A percentile compares a stretch with the other conserved stretches of the same genome.
Conservation (phyloP, 73 alveolate species). For the Stentor coeruleus region DNA sequence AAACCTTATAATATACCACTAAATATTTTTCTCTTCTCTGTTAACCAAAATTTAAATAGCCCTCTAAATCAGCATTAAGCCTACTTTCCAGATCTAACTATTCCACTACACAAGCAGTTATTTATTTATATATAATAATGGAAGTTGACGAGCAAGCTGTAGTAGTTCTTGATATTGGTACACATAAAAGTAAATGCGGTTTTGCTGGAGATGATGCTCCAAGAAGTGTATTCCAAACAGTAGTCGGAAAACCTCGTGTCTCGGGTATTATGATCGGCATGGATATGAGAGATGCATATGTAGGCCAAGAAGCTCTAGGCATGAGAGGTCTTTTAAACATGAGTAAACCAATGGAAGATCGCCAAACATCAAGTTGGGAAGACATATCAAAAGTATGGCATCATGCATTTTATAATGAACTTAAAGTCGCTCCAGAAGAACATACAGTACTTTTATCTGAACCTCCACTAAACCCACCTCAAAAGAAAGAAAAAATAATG, state of each 20-base stretch:
- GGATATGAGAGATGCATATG: conserved; percentile 55
- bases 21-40: no score
- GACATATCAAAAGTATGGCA: conserved; percentile 76
- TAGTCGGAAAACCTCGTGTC: conserved; percentile 70
- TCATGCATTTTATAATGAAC: conserved; percentile 62
- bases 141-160: conserved; percentile 71
- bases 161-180: conserved; percentile 80
- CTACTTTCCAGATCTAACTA: no score
- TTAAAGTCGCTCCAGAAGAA: conserved; percentile 70
- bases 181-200: conserved; percentile 81
- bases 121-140: no score
- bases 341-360: conserved; percentile 63
- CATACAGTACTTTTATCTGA: conserved; percentile 69
- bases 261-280: conserved; percentile 57
- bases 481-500: conserved; percentile 30
- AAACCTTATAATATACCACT: no score
- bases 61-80: no score
- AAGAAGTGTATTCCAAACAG: conserved; percentile 56
- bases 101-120: no score
- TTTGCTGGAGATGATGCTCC: conserved; percentile 79
- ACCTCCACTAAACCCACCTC: conserved; percentile 34
- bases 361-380: conserved; percentile 71
- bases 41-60: no score
- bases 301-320: conserved; percentile 69
- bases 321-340: conserved; percentile 62